These are phyloP conservation scores for Malassezia equina DNA, from an alignment of 1,284 basidiomycete species.

Conservation along the genomic window DNA sequence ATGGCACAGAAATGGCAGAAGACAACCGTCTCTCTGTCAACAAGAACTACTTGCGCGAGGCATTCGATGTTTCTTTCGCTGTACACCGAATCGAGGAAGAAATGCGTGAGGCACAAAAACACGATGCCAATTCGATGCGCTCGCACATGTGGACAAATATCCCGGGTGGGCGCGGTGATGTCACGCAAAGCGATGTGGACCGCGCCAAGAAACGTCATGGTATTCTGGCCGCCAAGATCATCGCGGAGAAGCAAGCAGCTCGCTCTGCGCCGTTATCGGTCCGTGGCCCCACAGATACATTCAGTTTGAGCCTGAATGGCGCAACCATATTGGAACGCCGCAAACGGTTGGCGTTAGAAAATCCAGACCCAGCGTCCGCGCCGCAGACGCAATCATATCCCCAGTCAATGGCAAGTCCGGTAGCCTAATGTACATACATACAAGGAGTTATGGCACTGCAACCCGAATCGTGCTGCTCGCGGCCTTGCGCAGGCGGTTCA, in stretches of 20 bases:
- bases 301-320: slow-evolving; percentile 42
- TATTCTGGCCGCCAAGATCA: slow-evolving; percentile 40
- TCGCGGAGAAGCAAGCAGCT: slow-evolving; percentile 29
- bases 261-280: slow-evolving; percentile 28
- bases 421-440: background rate
- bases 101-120: slow-evolving; percentile 54
- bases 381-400: background rate
- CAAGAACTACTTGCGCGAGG: slow-evolving; percentile 66
- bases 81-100: slow-evolving; percentile 99
- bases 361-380: background rate
- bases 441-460: background rate
- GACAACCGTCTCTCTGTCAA: background rate
- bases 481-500: slow-evolving; percentile 95
- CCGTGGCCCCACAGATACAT: slow-evolving; percentile 46
- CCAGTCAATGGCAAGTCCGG: background rate
- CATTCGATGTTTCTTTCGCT: slow-evolving; percentile 97
- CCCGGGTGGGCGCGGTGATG: slow-evolving; percentile 53
- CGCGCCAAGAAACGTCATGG: slow-evolving; percentile 40
- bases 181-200: slow-evolving; percentile 47
- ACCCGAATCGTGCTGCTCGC: slow-evolving; percentile 50
- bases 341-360: slow-evolving; percentile 8
- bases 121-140: background rate
- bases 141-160: background rate
- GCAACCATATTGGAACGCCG: slow-evolving; percentile 39
- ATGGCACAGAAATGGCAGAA: slow-evolving; percentile 52